phyloP scores from a whole-genome alignment of 345 rosid species.

The Microcos paniculata region DNA sequence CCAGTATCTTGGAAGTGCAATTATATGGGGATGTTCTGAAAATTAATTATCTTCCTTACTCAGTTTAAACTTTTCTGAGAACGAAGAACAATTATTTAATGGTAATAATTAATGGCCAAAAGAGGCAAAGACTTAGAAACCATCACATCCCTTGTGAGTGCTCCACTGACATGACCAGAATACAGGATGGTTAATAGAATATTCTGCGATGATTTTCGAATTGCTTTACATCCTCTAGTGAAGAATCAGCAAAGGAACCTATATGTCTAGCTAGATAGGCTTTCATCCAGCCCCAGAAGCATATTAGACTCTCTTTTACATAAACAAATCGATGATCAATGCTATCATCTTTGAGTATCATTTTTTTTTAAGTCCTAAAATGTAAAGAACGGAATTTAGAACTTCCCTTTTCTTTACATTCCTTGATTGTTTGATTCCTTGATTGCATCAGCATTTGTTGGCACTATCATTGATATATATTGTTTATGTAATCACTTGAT shows the following conservation, averaged over 20 bases:
- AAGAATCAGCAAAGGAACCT: not conserved
- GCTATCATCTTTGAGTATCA: too few relatives aligned
- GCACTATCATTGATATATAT: too few relatives aligned
- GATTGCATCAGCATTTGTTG: too few relatives aligned
- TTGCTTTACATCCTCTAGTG: not conserved
- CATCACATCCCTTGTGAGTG: too few relatives aligned
- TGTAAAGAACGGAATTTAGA: too few relatives aligned
- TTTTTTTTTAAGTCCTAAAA: too few relatives aligned
- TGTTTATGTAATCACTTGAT: too few relatives aligned
- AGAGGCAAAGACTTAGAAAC: not conserved
- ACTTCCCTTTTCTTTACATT: too few relatives aligned
- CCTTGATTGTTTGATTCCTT: too few relatives aligned
- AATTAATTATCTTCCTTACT: not conserved
- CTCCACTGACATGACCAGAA: too few relatives aligned
- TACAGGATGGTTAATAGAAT: not conserved
- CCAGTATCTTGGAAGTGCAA: not conserved
- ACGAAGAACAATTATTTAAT: not conserved
- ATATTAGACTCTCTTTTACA: not conserved
- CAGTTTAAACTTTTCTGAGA: not conserved
- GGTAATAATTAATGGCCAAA: not conserved
- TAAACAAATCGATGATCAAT: not conserved
- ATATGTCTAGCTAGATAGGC: not conserved
- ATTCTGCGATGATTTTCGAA: not conserved
- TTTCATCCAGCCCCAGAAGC: not conserved
- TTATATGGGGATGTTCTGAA: not conserved